A percentile compares a stretch with the other conserved stretches of the same genome.
phyloP scores from a whole-genome alignment of 2,329 filamentous ascomycete species.

The Coniochaeta sp. region DNA sequence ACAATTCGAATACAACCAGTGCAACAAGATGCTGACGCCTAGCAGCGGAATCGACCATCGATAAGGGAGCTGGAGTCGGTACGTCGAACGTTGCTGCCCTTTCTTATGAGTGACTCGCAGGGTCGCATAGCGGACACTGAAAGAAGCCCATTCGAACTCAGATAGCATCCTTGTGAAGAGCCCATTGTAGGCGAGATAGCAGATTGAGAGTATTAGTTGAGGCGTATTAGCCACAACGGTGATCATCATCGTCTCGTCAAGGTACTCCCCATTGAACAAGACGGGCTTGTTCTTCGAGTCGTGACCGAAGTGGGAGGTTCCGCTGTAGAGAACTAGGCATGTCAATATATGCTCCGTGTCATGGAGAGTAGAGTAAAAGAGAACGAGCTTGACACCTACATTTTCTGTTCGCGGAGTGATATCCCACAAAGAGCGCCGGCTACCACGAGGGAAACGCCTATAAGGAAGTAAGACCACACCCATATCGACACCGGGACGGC shows the following conservation, averaged over 20 bases:
- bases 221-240: conserved; percentile 25
- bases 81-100: conserved; percentile 26
- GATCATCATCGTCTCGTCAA: not conserved
- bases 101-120: conserved; percentile 27
- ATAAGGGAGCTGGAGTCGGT: conserved; percentile 32
- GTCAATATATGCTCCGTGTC: not conserved
- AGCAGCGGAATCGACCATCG: conserved; percentile 30
- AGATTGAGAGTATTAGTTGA: conserved; percentile 30
- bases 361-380: no score
- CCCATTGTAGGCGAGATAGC: conserved; percentile 32
- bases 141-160: conserved; percentile 32
- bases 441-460: not conserved
- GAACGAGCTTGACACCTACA: not conserved
- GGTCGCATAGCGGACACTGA: conserved; percentile 18
- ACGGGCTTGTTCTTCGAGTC: not conserved
- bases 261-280: not conserved
- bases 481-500: not conserved
- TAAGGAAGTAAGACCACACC: not conserved
- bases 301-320: not conserved
- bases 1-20: conserved; percentile 34
- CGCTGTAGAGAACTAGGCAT: not conserved
- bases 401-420: not conserved
- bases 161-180: conserved; percentile 34
- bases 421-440: not conserved
- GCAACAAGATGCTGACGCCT: conserved; percentile 23